These are phyloP conservation scores for Aspergillus aculeatinus DNA, from an alignment of 2,329 filamentous ascomycete genomes.

Conservation along the genomic window DNA sequence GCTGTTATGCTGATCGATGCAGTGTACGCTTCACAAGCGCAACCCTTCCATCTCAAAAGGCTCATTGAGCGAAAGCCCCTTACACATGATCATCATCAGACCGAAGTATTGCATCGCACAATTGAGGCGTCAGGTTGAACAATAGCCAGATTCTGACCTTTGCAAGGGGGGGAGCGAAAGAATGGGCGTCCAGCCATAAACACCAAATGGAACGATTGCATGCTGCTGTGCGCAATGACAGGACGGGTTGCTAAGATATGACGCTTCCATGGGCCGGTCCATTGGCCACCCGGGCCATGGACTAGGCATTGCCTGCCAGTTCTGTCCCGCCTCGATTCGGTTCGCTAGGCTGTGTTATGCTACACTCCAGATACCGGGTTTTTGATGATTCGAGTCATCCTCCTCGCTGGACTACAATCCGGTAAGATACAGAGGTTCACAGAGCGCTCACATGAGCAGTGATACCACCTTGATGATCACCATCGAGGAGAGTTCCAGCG, in stretches of 20 bases:
- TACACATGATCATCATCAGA: constrained; percentile 7
- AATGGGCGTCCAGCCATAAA: constrained; percentile 5
- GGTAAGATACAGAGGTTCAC: not conserved
- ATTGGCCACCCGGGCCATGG: constrained; percentile 9
- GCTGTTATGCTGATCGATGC: not conserved
- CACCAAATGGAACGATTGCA: constrained; percentile 14
- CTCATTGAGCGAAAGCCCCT: not conserved
- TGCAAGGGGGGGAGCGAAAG: constrained; percentile 8
- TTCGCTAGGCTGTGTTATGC: not conserved
- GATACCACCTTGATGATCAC: not conserved
- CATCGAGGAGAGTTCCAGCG: not conserved
- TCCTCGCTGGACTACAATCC: not conserved
- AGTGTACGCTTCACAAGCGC: not conserved
- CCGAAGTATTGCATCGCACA: constrained; percentile 5
- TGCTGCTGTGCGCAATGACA: constrained; percentile 8
- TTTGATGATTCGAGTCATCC: not conserved
- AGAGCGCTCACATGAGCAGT: not conserved
- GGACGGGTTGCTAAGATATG: constrained; percentile 10
- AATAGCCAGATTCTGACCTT: constrained; percentile 7
- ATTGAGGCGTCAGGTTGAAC: not conserved
- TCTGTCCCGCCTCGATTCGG: not conserved
- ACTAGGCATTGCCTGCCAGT: not conserved
- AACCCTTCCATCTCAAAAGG: not conserved
- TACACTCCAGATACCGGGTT: not conserved
- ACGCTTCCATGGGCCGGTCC: constrained; percentile 4